Evolutionary conservation across 306 rosid genomes (phyloP), one percentile per base, ranked within the genome.

Genomic region (Oemleria cerasiformis): DNA sequence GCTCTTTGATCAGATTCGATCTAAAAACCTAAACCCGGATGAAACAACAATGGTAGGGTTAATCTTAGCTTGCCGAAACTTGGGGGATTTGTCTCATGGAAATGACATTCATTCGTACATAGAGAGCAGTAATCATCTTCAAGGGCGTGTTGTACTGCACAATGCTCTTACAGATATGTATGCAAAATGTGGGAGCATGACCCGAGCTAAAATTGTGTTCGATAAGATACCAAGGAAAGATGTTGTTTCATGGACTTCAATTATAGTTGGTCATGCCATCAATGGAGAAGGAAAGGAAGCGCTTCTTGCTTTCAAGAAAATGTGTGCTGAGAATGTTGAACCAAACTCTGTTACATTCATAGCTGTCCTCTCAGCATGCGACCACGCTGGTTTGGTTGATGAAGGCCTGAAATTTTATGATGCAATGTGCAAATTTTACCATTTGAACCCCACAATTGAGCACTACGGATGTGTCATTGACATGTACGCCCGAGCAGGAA

Each of bases 131-230:
- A 17, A 38, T 25, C 67, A 45, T 74, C 78, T 65, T 21, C 53
- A 56, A 53, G 21, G 54, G 41, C 65, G 72, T 43, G 44, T 14
- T 34, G 51, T 65, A 8, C 62, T 55, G 69, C 72, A 56, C 9
- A 74, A 75, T 57, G 78, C 78, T 47, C 34, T 75, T 19, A 67
- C 67, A 56, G 78, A 75, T 48, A 66, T 75, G 73, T 75, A 67
- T 11, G 42, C 78, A 47, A 75, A 75, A 21, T 75, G 73, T 5
- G 78, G 78, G 56, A 58, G 63, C 61, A 75, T 67, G 78, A 25
- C 25, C 50, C 41, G 25, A 5, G 78, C 78, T 36, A 58, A 75
- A 58, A 5, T 16, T 54, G 59, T 75, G 47, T 75, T 75, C 21
- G 67, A 67, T 67, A 67, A 57, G 49, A 74, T 74, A 48, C 59